Evolutionary conservation across 768 basidiomycete species (phyloP).

Genomic region (Pleurotus giganteus): DNA sequence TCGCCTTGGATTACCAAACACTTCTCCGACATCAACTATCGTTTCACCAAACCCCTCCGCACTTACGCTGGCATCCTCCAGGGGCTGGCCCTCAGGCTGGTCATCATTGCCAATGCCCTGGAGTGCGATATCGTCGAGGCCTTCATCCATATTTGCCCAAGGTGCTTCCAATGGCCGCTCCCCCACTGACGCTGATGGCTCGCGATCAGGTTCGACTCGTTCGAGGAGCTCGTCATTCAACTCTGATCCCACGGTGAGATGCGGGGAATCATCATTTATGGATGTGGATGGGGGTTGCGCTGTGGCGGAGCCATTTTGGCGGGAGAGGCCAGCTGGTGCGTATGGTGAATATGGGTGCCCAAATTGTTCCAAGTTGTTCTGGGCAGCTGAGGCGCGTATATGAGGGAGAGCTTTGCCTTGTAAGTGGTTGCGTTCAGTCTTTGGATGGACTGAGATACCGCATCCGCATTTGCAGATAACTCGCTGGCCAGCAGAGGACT

Average conservation of each 20-base stretch:
- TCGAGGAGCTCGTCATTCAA: no score
- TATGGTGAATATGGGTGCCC: neutral
- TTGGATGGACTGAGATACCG: neutral
- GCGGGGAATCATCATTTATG: no score
- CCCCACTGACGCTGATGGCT: no score
- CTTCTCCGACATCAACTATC: neutral
- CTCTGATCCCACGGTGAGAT: no score
- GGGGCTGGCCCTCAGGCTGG: neutral
- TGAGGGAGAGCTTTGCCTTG: neutral
- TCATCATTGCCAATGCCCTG: no score
- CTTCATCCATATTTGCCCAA: no score
- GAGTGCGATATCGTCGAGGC: no score
- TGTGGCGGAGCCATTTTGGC: neutral
- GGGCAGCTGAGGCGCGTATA: neutral
- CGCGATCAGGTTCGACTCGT: no score
- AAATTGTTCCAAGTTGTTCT: neutral
- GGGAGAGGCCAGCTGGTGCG: neutral
- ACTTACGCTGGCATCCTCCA: neutral
- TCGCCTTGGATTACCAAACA: neutral
- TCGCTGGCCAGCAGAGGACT: neutral
- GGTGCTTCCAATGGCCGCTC: no score
- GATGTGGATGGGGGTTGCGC: neutral
- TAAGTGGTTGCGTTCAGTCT: slow-evolving; percentile 6
- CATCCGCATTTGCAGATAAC: neutral
- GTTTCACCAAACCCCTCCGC: neutral